Base-by-base conservation (phyloP, 768 basidiomycete species). In the Termitomyces heimii region DNA sequence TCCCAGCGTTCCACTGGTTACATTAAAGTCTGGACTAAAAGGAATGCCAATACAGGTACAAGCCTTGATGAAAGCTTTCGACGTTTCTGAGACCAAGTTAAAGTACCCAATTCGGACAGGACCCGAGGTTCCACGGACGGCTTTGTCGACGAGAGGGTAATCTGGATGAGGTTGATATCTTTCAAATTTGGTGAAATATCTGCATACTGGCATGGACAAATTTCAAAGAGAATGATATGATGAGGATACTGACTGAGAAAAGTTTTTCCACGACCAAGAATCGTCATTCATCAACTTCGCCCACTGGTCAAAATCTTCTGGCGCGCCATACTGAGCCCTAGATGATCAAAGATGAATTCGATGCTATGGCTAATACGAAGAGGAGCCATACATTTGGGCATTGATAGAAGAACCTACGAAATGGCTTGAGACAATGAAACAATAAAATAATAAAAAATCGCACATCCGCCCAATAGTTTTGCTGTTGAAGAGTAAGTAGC, bases 291-390 rank as follows among this genome's bases (percentile, higher is more conserved):
- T 76, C 26, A 82, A 71, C 0, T 66, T 55, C 1, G 82, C 84
- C 80, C 85, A 88, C 66, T 88, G 77, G 61, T 89, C 85, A 62
- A 83, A 89, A 65, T 90, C 88, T 1, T 82, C 80, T 3, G 87
- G 84, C 8, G 85, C 79, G 5, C 86, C 86, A 50, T 82, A 83
- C 12, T 89, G 88, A 53, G 82, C 82, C 79, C 80, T 76, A 37
- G 32, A 39, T 24, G 12, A 34, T 14, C 26, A 26, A 55, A 12
- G 48, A 45, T 26, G 7, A 18, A 13, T 37, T 14, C 26, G 10
- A 49, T 55, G 39, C 46, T 9, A 34, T 18, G 16, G 18, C 2
- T 5, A 13, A 13, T 9, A 29, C 3, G 42, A 9, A 31, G n/a
- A 28, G 20, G 24, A 35, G 42, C 32, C n/a, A 10, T 43, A 74